Percentiles rank a stretch among this genome's conserved stretches.
These are phyloP conservation scores for Draba incana DNA, from an alignment of 345 rosid species.

Conservation along the genomic window DNA sequence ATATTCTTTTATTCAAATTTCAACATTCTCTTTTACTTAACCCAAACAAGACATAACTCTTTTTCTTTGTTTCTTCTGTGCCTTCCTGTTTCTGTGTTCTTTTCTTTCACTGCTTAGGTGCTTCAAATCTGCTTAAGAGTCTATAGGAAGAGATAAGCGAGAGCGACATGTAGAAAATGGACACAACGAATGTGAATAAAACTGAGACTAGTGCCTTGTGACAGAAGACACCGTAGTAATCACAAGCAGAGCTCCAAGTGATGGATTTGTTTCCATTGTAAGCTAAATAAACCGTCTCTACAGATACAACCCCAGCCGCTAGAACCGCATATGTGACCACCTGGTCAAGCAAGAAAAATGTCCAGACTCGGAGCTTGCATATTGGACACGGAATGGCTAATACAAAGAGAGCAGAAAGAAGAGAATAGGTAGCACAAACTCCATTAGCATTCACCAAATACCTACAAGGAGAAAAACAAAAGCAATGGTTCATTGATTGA, in stretches of 20 bases:
- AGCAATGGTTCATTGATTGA: slow-evolving; percentile 63
- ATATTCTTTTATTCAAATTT: slow-evolving; percentile 13
- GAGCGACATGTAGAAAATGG: slow-evolving; percentile 26
- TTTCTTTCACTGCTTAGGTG: slow-evolving; percentile 24
- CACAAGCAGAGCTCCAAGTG: slow-evolving; percentile 45
- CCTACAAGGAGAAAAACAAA: slow-evolving; percentile 52
- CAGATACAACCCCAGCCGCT: slow-evolving; percentile 60
- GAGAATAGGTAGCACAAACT: slow-evolving; percentile 32
- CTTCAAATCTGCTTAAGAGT: slow-evolving; percentile 35
- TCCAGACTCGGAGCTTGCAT: slow-evolving; percentile 69
- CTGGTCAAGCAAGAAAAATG: slow-evolving; percentile 69
- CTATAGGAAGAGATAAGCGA: slow-evolving; percentile 39
- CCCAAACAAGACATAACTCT: background rate
- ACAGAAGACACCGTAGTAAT: slow-evolving; percentile 36
- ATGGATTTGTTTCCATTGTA: slow-evolving; percentile 60
- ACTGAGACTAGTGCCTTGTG: slow-evolving; percentile 53
- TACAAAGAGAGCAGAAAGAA: slow-evolving; percentile 28
- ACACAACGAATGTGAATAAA: slow-evolving; percentile 30
- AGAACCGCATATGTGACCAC: slow-evolving; percentile 62
- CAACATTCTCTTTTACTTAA: background rate
- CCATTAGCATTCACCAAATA: slow-evolving; percentile 39
- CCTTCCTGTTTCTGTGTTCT: too few species aligned
- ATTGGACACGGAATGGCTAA: slow-evolving; percentile 56
- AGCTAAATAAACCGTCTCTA: slow-evolving; percentile 67
- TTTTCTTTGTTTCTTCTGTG: background rate